Evolutionary conservation across 129 eudicot genomes (phyloP), one percentile per base, ranked within the genome.

Genomic region (carrot (Daucus carota)): DNA sequence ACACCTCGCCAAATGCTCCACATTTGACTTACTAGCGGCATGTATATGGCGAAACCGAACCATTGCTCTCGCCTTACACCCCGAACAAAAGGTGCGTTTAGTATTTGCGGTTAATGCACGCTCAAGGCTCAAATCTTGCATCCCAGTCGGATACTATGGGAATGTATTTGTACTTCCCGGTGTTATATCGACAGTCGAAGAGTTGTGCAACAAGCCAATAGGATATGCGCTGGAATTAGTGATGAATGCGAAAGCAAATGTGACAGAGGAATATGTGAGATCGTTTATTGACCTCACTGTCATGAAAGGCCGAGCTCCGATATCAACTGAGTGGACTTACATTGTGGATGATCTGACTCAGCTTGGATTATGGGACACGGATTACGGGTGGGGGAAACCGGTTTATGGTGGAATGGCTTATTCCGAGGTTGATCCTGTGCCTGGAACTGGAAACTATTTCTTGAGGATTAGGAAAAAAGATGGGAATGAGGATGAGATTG

Each of bases 351-450:
- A 85, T 26, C 10, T 41, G 1, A 59, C 84, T 3, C 68, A 75
- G 0, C 17, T 67, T 1, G 82, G 86, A 26, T 72, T 82, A 33
- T 47, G 41, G 26, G 67, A 85, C 3, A 48, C 80, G 3, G 84
- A 85, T 41, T 82, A 59, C 31, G 88, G 88, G 48, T 85, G 86
- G 88, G 88, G 88, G 1, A 59, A 70, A 54, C 77, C 88, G 0
- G 40, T 70, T 20, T 81, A 75, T 73, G 83, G 88, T 44, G 88
- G 88, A 0, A 69, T 69, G 48, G 73, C 73, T 38, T 69, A 69
- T 22, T 34, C 79, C 13, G 74, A 62, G 46, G 76, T 65, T 11
- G 78, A 70, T 59, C 76, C 74, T 14, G 74, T 73, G 0, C 67
- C 76, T 0, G 73, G 76, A 24, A 70, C 74, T 33, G 48, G 47